These are phyloP conservation scores for Coniosporium apollinis DNA, from an alignment of 495 filamentous ascomycete genomes.

Conservation along the genomic window DNA sequence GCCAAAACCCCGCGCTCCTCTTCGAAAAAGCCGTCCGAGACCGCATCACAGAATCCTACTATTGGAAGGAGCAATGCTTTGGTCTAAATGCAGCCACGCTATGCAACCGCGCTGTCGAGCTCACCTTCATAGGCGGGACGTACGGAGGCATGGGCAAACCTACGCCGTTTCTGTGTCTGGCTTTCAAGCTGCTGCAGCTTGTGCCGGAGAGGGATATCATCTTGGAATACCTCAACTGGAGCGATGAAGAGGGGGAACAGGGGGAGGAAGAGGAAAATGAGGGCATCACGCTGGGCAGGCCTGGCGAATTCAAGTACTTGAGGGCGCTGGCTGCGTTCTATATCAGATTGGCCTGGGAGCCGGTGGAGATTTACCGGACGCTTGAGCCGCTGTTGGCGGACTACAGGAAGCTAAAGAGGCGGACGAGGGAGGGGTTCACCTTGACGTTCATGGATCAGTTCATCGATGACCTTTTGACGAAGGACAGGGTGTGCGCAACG, in stretches of 20 bases:
- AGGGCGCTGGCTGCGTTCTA: slow-evolving; percentile 82
- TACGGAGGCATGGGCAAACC: slow-evolving; percentile 69
- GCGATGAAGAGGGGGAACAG: slow-evolving; percentile 56
- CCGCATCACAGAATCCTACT: slow-evolving; percentile 84
- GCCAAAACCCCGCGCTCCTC: slow-evolving; percentile 74
- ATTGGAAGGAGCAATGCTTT: slow-evolving; percentile 98
- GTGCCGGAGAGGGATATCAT: slow-evolving; percentile 63
- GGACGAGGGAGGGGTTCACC: slow-evolving; percentile 50
- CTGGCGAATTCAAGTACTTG: slow-evolving; percentile 43
- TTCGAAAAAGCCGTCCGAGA: slow-evolving; percentile 88
- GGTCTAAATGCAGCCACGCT: slow-evolving; percentile 81
- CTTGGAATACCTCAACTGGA: slow-evolving; percentile 58
- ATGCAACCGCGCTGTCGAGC: slow-evolving; percentile 73
- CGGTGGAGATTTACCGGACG: slow-evolving; percentile 60
- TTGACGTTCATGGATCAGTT: slow-evolving; percentile 86
- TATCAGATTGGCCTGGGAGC: slow-evolving; percentile 69
- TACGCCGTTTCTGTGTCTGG: slow-evolving; percentile 83
- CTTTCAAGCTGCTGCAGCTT: slow-evolving; percentile 87
- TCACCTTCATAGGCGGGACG: slow-evolving; percentile 72
- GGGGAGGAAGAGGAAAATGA: slow-evolving; percentile 6
- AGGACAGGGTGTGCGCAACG: slow-evolving; percentile 80
- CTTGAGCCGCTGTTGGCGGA: slow-evolving; percentile 78
- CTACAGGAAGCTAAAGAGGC: slow-evolving; percentile 61
- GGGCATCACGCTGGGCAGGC: slow-evolving; percentile 4
- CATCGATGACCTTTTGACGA: slow-evolving; percentile 76